These are phyloP conservation scores for Cicer arietinum DNA, from an alignment of 306 rosid genomes.

Conservation along the genomic window DNA sequence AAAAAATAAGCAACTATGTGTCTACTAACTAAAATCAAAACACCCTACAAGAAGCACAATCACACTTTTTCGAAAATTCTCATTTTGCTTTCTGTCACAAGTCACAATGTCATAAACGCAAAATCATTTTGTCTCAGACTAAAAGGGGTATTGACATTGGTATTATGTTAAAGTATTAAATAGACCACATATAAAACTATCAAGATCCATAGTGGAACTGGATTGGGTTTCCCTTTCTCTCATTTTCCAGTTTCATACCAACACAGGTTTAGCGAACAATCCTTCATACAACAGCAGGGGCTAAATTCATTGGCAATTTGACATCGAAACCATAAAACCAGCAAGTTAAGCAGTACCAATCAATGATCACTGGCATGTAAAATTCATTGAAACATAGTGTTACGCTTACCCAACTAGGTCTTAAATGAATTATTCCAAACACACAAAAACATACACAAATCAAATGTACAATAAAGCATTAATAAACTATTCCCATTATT, in stretches of 20 bases:
- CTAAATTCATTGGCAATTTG: neutral
- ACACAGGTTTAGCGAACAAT: neutral
- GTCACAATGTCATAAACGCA: neutral
- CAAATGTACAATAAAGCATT: slow-evolving; percentile 33
- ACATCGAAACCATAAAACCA: slow-evolving; percentile 6
- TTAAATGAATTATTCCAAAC: slow-evolving; percentile 20
- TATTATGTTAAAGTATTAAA: neutral
- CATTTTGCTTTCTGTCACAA: slow-evolving; percentile 17
- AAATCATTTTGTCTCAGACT: neutral
- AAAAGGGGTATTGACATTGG: neutral
- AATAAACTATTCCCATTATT: neutral
- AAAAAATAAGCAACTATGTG: neutral
- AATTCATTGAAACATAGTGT: neutral
- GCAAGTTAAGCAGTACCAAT: neutral
- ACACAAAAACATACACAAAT: slow-evolving; percentile 10
- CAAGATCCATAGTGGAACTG: neutral
- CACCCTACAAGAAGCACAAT: slow-evolving; percentile 5
- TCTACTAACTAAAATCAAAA: slow-evolving; percentile 23
- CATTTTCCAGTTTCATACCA: neutral
- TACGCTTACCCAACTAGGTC: neutral
- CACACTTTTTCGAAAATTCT: slow-evolving; percentile 9
- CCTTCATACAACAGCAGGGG: neutral
- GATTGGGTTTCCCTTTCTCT: neutral
- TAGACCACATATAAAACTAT: neutral
- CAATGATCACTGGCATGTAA: neutral